Evolutionary conservation across 176 grass and related monocot species (phyloP).

Genomic region (Lolium perenne): DNA sequence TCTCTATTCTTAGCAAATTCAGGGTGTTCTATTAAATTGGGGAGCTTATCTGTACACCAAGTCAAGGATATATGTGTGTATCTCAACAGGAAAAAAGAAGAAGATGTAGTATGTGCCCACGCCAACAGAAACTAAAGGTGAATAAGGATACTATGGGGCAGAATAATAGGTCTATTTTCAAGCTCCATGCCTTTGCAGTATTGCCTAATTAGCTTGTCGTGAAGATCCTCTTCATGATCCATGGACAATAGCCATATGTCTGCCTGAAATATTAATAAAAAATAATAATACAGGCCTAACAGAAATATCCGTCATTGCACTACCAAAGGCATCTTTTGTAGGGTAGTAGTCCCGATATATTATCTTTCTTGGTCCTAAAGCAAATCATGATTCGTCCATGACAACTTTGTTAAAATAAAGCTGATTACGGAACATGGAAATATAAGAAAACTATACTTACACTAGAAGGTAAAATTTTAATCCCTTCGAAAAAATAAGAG

Average conservation of each 20-base stretch:
- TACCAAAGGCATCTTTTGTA: slow-evolving; percentile 4
- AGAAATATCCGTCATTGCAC: background rate
- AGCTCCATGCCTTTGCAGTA: background rate
- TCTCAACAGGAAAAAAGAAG: background rate
- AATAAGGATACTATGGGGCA: background rate
- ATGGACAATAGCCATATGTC: slow-evolving; percentile 74
- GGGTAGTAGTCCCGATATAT: background rate
- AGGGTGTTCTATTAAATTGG: background rate
- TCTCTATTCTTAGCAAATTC: background rate
- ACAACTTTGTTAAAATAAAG: background rate
- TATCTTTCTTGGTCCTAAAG: background rate
- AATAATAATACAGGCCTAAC: background rate
- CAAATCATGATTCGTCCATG: background rate
- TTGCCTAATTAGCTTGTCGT: slow-evolving; percentile 50
- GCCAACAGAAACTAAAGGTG: background rate
- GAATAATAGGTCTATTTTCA: slow-evolving; percentile 1
- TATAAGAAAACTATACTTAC: background rate
- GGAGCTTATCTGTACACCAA: background rate
- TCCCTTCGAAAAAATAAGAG: no score
- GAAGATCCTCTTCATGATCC: slow-evolving; percentile 52
- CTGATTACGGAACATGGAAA: background rate
- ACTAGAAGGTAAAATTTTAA: background rate
- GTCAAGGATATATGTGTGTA: background rate
- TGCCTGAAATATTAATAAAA: slow-evolving; percentile 60
- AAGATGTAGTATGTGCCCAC: background rate